phyloP scores from a whole-genome alignment of 768 basidiomycete species.

The Boletus rufocinnamomeus region DNA sequence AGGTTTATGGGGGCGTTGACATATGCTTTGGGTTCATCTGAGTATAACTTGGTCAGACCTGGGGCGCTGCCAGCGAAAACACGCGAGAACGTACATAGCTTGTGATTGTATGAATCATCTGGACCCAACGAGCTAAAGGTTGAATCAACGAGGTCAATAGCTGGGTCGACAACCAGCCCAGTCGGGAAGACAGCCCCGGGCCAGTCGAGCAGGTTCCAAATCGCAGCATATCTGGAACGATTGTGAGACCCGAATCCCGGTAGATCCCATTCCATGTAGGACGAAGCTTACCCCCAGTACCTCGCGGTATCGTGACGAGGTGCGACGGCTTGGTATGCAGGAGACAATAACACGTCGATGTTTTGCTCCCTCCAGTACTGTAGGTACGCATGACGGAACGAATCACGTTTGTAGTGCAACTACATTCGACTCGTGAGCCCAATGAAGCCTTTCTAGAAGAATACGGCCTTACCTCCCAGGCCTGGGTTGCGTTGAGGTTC shows the following conservation, averaged over 20 bases:
- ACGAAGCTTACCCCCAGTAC: conserved; percentile 34
- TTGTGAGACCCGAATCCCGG: not conserved
- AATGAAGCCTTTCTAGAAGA: not conserved
- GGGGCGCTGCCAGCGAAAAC: not conserved
- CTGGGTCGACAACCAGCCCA: conserved; percentile 35
- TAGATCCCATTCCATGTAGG: not conserved
- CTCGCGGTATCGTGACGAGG: conserved; percentile 38
- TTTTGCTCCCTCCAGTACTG: conserved; percentile 41
- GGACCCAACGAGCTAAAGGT: conserved; percentile 14
- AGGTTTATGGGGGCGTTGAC: conserved; percentile 22
- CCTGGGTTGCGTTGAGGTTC: conserved; percentile 26
- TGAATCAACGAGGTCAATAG: conserved; percentile 22
- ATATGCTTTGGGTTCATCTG: conserved; percentile 26
- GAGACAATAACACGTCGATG: conserved; percentile 44
- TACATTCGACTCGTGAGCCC: conserved; percentile 12
- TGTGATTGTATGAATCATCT: conserved; percentile 23
- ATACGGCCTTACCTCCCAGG: conserved; percentile 33
- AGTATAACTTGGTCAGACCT: conserved; percentile 4
- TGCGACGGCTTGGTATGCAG: conserved; percentile 39
- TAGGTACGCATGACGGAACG: conserved; percentile 36
- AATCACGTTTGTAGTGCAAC: conserved; percentile 36
- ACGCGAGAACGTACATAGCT: conserved; percentile 18
- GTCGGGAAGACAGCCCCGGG: conserved; percentile 47
- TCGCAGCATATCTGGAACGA: conserved; percentile 38
- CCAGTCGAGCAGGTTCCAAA: conserved; percentile 49